Evolutionary conservation across 495 filamentous ascomycete genomes (phyloP).

Genomic region (Podospora pseudopauciseta): DNA sequence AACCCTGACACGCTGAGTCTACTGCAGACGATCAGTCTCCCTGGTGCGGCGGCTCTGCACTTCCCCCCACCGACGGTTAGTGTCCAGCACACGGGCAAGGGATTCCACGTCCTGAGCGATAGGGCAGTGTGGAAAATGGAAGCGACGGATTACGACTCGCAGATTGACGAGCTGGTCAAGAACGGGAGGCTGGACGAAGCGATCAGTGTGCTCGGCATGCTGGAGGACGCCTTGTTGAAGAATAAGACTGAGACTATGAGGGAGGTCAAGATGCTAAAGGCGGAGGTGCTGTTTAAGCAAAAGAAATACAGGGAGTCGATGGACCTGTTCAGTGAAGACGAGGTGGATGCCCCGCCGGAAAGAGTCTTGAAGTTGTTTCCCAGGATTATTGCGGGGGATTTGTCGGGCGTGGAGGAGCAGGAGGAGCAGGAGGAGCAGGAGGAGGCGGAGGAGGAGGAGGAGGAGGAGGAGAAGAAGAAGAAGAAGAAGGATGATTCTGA

Average conservation of each 20-base stretch:
- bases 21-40: constrained; percentile 77
- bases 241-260: constrained; percentile 78
- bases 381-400: constrained; percentile 73
- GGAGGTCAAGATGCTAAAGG: constrained; percentile 85
- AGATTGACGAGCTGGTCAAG: constrained; percentile 79
- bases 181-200: constrained; percentile 83
- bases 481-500: constrained; percentile 36
- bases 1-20: constrained; percentile 89
- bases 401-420: constrained; percentile 53
- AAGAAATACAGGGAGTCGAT: constrained; percentile 84
- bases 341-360: constrained; percentile 84
- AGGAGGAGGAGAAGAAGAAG: constrained; percentile 30
- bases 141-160: constrained; percentile 85
- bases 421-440: constrained; percentile 31
- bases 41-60: constrained; percentile 75
- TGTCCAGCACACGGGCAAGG: constrained; percentile 88
- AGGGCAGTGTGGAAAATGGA: constrained; percentile 93
- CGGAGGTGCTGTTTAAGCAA: constrained; percentile 74
- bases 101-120: constrained; percentile 86
- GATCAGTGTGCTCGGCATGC: constrained; percentile 78
- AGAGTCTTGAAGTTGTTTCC: constrained; percentile 85
- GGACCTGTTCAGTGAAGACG: constrained; percentile 75
- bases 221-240: constrained; percentile 85
- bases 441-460: too few relatives aligned
- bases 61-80: constrained; percentile 93